Evolutionary conservation across 2,329 filamentous ascomycete species (phyloP).

Genomic region (Sporothrix schenckii): DNA sequence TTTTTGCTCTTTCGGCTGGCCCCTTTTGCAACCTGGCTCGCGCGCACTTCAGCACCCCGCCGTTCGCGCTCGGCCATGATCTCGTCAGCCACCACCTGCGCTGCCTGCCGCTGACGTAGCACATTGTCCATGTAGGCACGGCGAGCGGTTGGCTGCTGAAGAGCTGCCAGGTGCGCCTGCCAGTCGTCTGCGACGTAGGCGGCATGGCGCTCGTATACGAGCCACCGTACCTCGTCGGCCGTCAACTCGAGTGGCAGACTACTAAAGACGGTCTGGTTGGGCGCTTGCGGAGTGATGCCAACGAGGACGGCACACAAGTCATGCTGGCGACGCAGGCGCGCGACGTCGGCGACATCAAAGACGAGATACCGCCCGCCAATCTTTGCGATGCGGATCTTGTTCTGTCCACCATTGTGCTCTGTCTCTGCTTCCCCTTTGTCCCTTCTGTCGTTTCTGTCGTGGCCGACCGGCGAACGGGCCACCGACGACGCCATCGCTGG

Average conservation of each 20-base stretch:
- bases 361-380: slow-evolving; percentile 82
- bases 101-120: slow-evolving; percentile 48
- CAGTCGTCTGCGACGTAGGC: slow-evolving; percentile 85
- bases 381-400: slow-evolving; percentile 74
- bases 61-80: slow-evolving; percentile 43
- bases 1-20: slow-evolving; percentile 18
- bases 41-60: slow-evolving; percentile 35
- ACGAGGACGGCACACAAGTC: slow-evolving; percentile 84
- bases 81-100: slow-evolving; percentile 47
- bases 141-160: slow-evolving; percentile 59
- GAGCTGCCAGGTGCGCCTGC: slow-evolving; percentile 66
- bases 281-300: slow-evolving; percentile 86
- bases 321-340: slow-evolving; percentile 75
- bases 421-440: not conserved
- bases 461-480: not conserved
- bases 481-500: slow-evolving; percentile 17
- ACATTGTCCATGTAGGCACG: slow-evolving; percentile 64
- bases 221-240: slow-evolving; percentile 81
- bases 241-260: slow-evolving; percentile 87
- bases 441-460: not conserved
- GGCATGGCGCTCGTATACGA: slow-evolving; percentile 75
- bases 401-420: not conserved
- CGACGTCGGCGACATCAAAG: slow-evolving; percentile 81
- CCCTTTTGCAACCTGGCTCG: slow-evolving; percentile 28
- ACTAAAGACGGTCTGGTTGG: slow-evolving; percentile 92